Base-by-base conservation (phyloP, 2,329 filamentous ascomycete genomes). In the Mycosphaerella arachidis region DNA sequence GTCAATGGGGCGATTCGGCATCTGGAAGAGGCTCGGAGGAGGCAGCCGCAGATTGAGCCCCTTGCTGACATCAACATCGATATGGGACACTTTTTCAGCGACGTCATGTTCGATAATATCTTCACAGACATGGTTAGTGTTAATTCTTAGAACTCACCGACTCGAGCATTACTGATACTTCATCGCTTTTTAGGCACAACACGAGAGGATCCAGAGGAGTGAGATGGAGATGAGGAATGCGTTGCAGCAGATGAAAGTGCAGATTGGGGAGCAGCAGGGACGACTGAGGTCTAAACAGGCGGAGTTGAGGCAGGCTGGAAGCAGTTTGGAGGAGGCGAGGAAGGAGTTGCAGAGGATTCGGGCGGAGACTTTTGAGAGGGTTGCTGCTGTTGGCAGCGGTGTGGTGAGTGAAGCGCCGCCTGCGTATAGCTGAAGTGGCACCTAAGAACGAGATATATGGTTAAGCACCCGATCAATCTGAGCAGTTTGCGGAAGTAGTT, bases 61-160 rank as follows among this genome's bases (percentile, higher is more conserved):
- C 43, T 70, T 5, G 46, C 53, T 1, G 59, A 63, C 10, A 62
- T 72, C 16, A 62, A 65, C 6, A 69, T 72, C 53, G 68, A 69
- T 46, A 63, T 68, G n/a, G 67, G 68, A 3, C 69, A 72, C 48
- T 50, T 71, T 5, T 62, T 72, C 37, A 64, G 62, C 20, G 70
- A 72, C 53, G 60, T 72, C 5, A 13, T 72, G 27, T 72, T 73
- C 33, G 70, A 72, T 46, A 71, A 70, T 46, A 66, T 71, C 24
- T 73, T 72, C 53, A 63, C 63, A 5, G 69, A 72, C 40, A 67
- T 70, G 63, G 56, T 45, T 27, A 52, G 29, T 13, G 2, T 35
- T 12, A 35, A 12, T 1, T 35, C 5, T 35, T 4, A 2, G 4
- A 35, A 35, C 2, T 35, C 12, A 12, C 31, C 5, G 5, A 35